These are phyloP conservation scores for Hygrophorus russula DNA, from an alignment of 768 basidiomycete genomes.

Conservation along the genomic window DNA sequence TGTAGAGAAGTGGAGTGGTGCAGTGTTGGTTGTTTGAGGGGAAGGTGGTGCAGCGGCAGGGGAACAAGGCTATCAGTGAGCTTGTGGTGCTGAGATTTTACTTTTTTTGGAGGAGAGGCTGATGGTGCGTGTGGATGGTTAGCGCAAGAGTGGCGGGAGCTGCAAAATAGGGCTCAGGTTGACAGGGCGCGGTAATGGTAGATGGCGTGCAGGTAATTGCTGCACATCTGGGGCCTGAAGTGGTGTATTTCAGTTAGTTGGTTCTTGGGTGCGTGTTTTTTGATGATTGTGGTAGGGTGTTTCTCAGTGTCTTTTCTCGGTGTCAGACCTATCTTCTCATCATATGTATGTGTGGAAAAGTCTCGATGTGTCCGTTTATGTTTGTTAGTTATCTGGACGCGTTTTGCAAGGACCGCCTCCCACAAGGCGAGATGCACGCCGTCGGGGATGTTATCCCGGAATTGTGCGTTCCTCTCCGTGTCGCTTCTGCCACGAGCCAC, in stretches of 20 bases:
- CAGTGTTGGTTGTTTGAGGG: constrained; percentile 51
- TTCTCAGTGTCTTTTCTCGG: too few species aligned
- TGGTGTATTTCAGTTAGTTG: too few species aligned
- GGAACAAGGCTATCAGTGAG: constrained; percentile 23
- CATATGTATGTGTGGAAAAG: too few species aligned
- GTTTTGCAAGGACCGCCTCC: constrained; percentile 53
- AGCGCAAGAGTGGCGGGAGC: constrained; percentile 32
- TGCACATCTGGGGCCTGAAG: constrained; percentile 12
- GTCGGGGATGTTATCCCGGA: constrained; percentile 48
- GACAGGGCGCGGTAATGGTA: constrained; percentile 27
- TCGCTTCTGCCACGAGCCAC: constrained; percentile 2
- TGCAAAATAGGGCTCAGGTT: constrained; percentile 32
- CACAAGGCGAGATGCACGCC: constrained; percentile 34
- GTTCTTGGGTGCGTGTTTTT: constrained; percentile 26
- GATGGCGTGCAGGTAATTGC: constrained; percentile 19
- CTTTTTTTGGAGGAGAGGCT: background rate
- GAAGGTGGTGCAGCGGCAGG: constrained; percentile 19
- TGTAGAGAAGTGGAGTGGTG: constrained; percentile 44
- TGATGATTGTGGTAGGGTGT: too few species aligned
- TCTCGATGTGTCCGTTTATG: too few species aligned
- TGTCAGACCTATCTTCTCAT: constrained; percentile 56
- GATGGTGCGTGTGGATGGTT: constrained; percentile 21
- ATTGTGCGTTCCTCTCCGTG: constrained; percentile 29
- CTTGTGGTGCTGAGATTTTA: constrained; percentile 7
- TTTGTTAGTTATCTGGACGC: constrained; percentile 27